Base-by-base conservation (phyloP, 345 rosid species). In the Hypericum androsaemum region DNA sequence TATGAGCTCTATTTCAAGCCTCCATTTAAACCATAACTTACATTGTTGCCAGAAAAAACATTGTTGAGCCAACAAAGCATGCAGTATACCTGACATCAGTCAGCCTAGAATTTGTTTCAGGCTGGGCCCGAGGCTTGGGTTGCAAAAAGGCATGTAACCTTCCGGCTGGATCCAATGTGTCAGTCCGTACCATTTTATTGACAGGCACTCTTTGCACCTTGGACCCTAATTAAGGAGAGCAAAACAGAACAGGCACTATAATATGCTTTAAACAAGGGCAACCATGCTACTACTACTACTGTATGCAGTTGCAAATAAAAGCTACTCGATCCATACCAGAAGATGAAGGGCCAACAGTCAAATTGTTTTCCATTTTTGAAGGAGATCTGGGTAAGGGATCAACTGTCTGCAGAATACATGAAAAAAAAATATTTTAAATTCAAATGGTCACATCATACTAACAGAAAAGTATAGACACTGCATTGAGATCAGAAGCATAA, bases 131-230 rank as follows among this genome's bases (percentile, higher is more conserved):
- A 54, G 89, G 69, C 62, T 74, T 82, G 53, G 73, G 66, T 58
- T 65, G 78, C 70, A 84, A 61, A 61, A 74, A 92, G 50, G 94
- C 86, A 70, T 83, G 86, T 80, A 92, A 60, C 74, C 95, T 78
- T 75, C 98, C 98, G 14, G 94, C 89, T 61, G 96, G 98, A 63
- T 81, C 84, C 36, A 72, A 73, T 57, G 82, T 79, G 74, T 92
- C 96, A 15, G 86, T 85, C 77, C 98, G 81, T 43, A 92, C 95
- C 82, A 81, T 81, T 73, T 81, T 87, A 65, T 80, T 50, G 61
- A 82, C 88, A 12, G 88, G 96, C 57, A 81, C 70, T 72, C 77
- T 92, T 58, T 78, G 88, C 43, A 64, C 57, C 64, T 81, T 88
- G 53, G 76, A 64, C 50, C 88, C 96, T 88, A 64, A 41, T 11